Evolutionary conservation across 805 yeast genomes (phyloP).

Genomic region (Zygosaccharomyces gambellarensis): DNA sequence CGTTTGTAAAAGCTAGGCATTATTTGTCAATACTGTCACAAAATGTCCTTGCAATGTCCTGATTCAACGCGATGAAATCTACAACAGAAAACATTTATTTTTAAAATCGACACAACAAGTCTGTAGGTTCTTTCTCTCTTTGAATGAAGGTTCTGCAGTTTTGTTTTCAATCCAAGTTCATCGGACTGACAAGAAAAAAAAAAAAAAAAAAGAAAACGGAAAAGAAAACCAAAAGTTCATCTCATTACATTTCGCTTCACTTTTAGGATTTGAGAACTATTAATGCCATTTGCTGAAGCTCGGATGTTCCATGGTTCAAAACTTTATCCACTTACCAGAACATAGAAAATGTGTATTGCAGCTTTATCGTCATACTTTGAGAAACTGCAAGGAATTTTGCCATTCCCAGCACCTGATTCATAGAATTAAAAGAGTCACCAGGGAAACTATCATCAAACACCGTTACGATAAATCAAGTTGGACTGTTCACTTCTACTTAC

Average conservation of each 20-base stretch:
- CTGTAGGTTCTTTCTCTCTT: neutral
- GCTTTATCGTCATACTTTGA: slow-evolving; percentile 31
- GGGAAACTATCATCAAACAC: slow-evolving; percentile 13
- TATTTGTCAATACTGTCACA: too few species aligned
- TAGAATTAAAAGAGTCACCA: slow-evolving; percentile 12
- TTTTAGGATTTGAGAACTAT: neutral
- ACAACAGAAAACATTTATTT: too few species aligned
- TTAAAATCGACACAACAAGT: too few species aligned
- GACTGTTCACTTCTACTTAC: slow-evolving; percentile 17
- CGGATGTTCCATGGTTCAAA: slow-evolving; percentile 25
- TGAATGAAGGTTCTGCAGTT: neutral
- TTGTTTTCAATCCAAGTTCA: neutral
- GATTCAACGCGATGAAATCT: too few species aligned
- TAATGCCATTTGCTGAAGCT: neutral
- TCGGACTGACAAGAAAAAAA: neutral
- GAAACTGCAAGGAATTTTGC: slow-evolving; percentile 21
- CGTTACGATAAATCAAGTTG: slow-evolving; percentile 27
- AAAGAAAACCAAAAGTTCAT: neutral
- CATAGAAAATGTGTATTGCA: slow-evolving; percentile 31
- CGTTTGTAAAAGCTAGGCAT: too few species aligned
- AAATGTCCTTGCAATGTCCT: too few species aligned
- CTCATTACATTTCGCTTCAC: neutral
- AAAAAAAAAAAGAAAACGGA: neutral
- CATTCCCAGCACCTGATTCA: slow-evolving; percentile 15
- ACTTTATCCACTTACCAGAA: slow-evolving; percentile 26